These are phyloP conservation scores for Dothideomycetes sp. DNA, from an alignment of 2,329 filamentous ascomycete species.

Conservation along the genomic window DNA sequence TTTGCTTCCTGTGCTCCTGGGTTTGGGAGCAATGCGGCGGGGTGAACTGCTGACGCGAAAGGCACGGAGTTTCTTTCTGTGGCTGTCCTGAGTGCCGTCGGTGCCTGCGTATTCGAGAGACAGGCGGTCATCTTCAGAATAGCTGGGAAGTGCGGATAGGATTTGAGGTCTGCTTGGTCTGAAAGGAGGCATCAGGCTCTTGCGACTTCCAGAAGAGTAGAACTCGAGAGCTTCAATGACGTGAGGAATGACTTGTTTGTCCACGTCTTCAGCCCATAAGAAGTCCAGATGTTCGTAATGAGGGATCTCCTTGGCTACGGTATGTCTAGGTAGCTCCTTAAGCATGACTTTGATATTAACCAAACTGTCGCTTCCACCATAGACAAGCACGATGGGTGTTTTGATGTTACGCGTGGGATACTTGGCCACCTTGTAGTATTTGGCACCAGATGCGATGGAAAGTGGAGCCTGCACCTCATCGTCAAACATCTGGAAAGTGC, in stretches of 20 bases:
- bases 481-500: conserved; percentile 96
- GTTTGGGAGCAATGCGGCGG: neutral
- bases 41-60: conserved; percentile 2
- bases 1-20: neutral
- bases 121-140: conserved; percentile 13
- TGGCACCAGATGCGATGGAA: conserved; percentile 58
- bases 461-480: conserved; percentile 79
- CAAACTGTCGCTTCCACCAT: conserved; percentile 86
- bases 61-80: neutral
- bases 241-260: conserved; percentile 76
- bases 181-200: conserved; percentile 5
- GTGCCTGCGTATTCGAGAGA: conserved; percentile 6
- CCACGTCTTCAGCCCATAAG: conserved; percentile 81
- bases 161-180: conserved; percentile 11
- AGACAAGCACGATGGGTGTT: conserved; percentile 86
- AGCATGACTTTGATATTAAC: conserved; percentile 93
- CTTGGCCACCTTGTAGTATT: conserved; percentile 92
- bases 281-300: conserved; percentile 98
- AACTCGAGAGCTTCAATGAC: conserved; percentile 81
- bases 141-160: conserved; percentile 11
- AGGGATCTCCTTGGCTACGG: conserved; percentile 74
- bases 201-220: conserved; percentile 32
- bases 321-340: conserved; percentile 74
- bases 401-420: conserved; percentile 97
- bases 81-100: conserved; percentile 2